Conservation (phyloP, 2,329 filamentous ascomycete genomes). For the Penicillium sp. region DNA sequence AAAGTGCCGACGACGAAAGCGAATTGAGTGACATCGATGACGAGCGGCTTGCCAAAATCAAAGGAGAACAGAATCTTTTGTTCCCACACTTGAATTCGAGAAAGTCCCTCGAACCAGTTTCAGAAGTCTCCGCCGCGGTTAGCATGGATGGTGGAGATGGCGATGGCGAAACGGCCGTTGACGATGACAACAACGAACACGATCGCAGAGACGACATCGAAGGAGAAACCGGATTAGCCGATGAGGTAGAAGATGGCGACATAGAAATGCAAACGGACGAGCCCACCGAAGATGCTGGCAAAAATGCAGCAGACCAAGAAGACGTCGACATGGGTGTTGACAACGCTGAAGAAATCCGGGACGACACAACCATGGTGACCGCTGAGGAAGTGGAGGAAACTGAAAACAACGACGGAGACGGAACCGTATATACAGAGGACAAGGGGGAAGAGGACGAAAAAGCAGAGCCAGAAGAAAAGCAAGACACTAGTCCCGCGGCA, state of each 20-base stretch:
- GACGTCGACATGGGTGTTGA: slow-evolving; percentile 6
- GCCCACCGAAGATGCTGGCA: background rate
- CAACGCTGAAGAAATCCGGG: slow-evolving; percentile 20
- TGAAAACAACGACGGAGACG: slow-evolving; percentile 3
- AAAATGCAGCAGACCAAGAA: slow-evolving; percentile 2
- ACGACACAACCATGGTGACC: slow-evolving; percentile 16
- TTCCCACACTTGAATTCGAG: slow-evolving; percentile 25
- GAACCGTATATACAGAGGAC: background rate
- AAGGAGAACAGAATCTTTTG: slow-evolving; percentile 19
- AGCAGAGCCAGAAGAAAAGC: background rate
- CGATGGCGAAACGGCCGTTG: slow-evolving; percentile 18
- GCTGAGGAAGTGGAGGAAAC: slow-evolving; percentile 10
- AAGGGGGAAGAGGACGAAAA: background rate
- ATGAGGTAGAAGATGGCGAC: slow-evolving; percentile 12
- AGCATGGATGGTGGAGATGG: slow-evolving; percentile 22
- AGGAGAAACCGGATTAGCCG: slow-evolving; percentile 13
- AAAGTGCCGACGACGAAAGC: slow-evolving; percentile 66
- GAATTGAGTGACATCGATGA: slow-evolving; percentile 61
- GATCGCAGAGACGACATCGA: slow-evolving; percentile 10
- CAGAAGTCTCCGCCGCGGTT: slow-evolving; percentile 22
- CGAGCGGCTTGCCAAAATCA: slow-evolving; percentile 28
- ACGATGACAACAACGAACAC: slow-evolving; percentile 8
- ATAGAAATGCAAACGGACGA: slow-evolving; percentile 11
- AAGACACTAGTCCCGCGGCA: background rate
- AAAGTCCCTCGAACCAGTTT: slow-evolving; percentile 22